A percentile compares a stretch with the other conserved stretches of the same genome.
Evolutionary conservation across 2,329 filamentous ascomycete genomes (phyloP).

Genomic region (Sporothrix globosa): DNA sequence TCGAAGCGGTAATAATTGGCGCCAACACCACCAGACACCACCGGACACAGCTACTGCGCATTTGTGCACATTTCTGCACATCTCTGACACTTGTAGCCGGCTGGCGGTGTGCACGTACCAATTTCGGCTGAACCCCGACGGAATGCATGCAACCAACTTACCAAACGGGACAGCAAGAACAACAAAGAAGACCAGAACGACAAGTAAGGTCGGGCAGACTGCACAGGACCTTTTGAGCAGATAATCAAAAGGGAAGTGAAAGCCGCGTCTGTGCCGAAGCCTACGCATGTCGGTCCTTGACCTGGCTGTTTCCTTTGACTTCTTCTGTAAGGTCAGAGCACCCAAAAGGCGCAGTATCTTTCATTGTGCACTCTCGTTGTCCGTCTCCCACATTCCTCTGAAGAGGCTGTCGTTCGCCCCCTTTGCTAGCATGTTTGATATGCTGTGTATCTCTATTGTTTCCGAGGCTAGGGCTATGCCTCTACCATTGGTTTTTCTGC

Average conservation of each 20-base stretch:
- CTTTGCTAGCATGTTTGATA: slow-evolving; percentile 18
- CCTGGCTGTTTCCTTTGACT: not conserved
- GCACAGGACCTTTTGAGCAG: too few species aligned
- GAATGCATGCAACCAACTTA: not conserved
- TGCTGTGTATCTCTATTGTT: slow-evolving; percentile 19
- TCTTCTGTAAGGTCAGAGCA: too few species aligned
- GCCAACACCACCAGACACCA: not conserved
- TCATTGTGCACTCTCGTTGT: not conserved
- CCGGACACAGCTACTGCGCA: too few species aligned
- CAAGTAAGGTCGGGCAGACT: not conserved
- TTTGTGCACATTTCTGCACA: too few species aligned
- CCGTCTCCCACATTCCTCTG: not conserved
- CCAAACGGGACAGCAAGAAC: not conserved
- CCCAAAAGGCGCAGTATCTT: not conserved
- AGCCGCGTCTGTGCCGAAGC: not conserved
- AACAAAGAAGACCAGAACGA: not conserved
- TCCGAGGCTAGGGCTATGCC: not conserved
- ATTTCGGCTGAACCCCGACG: not conserved
- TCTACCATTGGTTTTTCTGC: not conserved
- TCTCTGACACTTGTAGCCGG: not conserved
- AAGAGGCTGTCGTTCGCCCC: not conserved
- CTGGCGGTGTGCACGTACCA: not conserved
- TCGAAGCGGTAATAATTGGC: slow-evolving; percentile 22
- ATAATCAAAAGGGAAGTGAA: not conserved
- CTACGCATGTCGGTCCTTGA: too few species aligned